phyloP scores from a whole-genome alignment of 345 rosid genomes.

The Turnera subulata region DNA sequence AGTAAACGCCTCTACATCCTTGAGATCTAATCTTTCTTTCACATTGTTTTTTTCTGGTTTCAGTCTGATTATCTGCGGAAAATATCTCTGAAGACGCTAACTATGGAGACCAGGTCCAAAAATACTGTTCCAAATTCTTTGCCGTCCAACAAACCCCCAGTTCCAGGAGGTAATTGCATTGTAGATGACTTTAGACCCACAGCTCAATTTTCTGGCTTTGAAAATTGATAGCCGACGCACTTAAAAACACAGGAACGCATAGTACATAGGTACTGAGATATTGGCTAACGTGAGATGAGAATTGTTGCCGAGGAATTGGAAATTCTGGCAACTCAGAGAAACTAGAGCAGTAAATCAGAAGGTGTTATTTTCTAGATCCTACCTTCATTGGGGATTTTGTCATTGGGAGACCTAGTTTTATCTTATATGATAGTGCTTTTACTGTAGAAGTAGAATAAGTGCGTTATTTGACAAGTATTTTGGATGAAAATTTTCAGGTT shows the following conservation, averaged over 20 bases:
- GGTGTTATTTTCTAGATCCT: too few species aligned
- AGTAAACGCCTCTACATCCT: background rate
- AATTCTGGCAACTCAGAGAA: too few species aligned
- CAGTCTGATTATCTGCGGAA: constrained; percentile 78
- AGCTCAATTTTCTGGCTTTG: background rate
- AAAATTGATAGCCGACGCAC: background rate
- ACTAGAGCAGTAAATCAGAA: too few species aligned
- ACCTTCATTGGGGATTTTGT: too few species aligned
- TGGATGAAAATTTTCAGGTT: too few species aligned
- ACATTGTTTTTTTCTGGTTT: constrained; percentile 13
- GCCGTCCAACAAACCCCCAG: constrained; percentile 45
- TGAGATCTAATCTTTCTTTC: background rate
- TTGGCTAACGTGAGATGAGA: background rate
- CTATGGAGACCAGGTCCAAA: constrained; percentile 70
- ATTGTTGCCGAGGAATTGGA: too few species aligned
- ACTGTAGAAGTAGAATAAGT: too few species aligned
- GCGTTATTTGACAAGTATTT: too few species aligned
- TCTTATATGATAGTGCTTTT: background rate
- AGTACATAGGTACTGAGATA: background rate
- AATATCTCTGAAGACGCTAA: constrained; percentile 81
- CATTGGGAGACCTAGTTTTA: too few species aligned
- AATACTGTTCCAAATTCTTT: constrained; percentile 36
- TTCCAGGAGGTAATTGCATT: constrained; percentile 40
- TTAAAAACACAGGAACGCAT: background rate
- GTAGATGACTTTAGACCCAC: background rate